Evolutionary conservation across 352 stramenopile species (phyloP), one percentile per base, ranked within the genome.

Genomic region (Lagenidium giganteum): DNA sequence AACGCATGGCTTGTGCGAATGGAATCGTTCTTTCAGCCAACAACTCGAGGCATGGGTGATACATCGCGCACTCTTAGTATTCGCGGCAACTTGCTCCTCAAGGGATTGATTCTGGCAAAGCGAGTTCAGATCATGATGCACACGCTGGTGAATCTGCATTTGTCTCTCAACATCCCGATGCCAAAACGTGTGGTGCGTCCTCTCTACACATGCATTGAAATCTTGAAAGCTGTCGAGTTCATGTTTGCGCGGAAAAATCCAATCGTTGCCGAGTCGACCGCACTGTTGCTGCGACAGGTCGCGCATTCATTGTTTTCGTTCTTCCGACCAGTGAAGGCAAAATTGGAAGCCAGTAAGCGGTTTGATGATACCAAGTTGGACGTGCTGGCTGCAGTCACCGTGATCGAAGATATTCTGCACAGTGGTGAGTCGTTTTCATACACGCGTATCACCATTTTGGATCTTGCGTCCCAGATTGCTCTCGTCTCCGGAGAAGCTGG

Each of bases 141-240:
- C 43, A 91, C 81, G 4, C 63, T 95, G 22, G 72, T 95, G 22
- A 91, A 91, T 37, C 35, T 95, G 22, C 89, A 97, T 51, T 64
- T 93, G n/a, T 82, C 82, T 3, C 63, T 96, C 17, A 67, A 77
- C 27, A 89, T 85, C 31, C 89, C 82, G 8, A 91, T 91, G 77
- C 74, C 67, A n/a, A 96, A 88, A 52, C 70, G 67, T 8, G 75
- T 87, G 18, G 87, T 95, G 22, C 60, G 77, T n/a, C 82, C 86
- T 3, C 38, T 96, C 31, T 87, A 95, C 45, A 91, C 76, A 11
- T 93, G 91, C 38, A 86, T 96, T 35, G 83, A 96, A 31, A 86
- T 96, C 25, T 53, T 96, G 20, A 97, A 97, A 60, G 80, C 82
- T 3, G 84, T 97, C 24, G 87, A 97, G 54, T 95, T 96, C 42